phyloP scores from a whole-genome alignment of 1,284 basidiomycete species.

The Nidula niveotomentosa region DNA sequence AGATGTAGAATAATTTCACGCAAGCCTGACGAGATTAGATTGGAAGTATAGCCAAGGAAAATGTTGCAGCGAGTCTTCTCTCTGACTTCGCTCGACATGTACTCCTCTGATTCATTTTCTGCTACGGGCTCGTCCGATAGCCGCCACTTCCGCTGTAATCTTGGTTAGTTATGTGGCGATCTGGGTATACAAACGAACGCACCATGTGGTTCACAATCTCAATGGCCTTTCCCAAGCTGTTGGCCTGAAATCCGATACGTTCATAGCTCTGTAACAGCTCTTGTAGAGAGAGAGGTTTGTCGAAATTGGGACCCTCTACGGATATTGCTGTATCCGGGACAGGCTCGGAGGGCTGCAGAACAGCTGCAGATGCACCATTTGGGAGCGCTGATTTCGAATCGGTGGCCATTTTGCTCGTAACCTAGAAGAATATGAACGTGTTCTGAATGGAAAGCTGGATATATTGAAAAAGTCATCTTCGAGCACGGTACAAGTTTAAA shows the following conservation, averaged over 20 bases:
- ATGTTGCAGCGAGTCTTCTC: slow-evolving; percentile 78
- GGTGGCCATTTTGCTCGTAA: not conserved
- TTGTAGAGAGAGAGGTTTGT: slow-evolving; percentile 66
- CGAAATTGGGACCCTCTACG: slow-evolving; percentile 89
- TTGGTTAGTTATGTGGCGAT: slow-evolving; percentile 1
- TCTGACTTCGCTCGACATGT: slow-evolving; percentile 57
- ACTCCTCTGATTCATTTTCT: slow-evolving; percentile 70
- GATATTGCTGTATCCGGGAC: slow-evolving; percentile 72
- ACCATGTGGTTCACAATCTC: slow-evolving; percentile 93
- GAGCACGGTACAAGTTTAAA: no score
- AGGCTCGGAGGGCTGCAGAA: slow-evolving; percentile 79
- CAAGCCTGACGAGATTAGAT: slow-evolving; percentile 96
- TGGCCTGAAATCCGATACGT: slow-evolving; percentile 95
- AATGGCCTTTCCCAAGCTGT: slow-evolving; percentile 86
- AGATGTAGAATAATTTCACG: slow-evolving; percentile 93
- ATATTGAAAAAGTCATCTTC: no score
- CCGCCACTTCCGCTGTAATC: slow-evolving; percentile 71
- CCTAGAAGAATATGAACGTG: no score
- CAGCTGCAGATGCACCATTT: slow-evolving; percentile 62
- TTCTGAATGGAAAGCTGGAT: no score
- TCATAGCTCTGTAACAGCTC: slow-evolving; percentile 81
- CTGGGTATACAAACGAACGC: slow-evolving; percentile 12
- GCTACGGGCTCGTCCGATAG: slow-evolving; percentile 77
- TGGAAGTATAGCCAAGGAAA: slow-evolving; percentile 98
- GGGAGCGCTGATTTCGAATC: slow-evolving; percentile 36